phyloP scores from a whole-genome alignment of 2,329 filamentous ascomycete species.

The Colletotrichum tamarilloi region DNA sequence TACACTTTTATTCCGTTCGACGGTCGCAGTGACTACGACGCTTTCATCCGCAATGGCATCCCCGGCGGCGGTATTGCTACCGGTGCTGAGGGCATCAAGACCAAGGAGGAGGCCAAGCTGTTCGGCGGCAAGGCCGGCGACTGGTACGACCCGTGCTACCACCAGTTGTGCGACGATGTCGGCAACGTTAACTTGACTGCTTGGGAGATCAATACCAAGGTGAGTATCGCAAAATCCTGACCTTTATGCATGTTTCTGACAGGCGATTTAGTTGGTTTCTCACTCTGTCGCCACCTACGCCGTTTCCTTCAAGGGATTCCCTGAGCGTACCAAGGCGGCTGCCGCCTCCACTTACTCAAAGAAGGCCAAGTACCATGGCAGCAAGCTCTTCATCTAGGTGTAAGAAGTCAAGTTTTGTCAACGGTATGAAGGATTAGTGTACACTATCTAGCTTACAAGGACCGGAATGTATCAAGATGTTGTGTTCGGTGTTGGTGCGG shows the following conservation, averaged over 20 bases:
- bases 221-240: constrained; percentile 42
- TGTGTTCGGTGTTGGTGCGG: not conserved
- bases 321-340: constrained; percentile 57
- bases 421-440: not conserved
- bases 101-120: constrained; percentile 68
- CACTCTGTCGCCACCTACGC: constrained; percentile 80
- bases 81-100: constrained; percentile 82
- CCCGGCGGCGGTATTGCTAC: constrained; percentile 82
- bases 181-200: constrained; percentile 68
- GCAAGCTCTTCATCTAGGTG: constrained; percentile 59
- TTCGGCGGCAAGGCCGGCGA: constrained; percentile 78
- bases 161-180: constrained; percentile 71
- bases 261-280: constrained; percentile 66
- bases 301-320: constrained; percentile 73
- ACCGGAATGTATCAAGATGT: not conserved
- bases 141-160: constrained; percentile 70
- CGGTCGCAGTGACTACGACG: constrained; percentile 83
- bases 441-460: not conserved
- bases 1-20: constrained; percentile 81
- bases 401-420: not conserved
- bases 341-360: constrained; percentile 44
- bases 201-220: constrained; percentile 71
- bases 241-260: constrained; percentile 34
- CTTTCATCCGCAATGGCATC: constrained; percentile 79
- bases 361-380: constrained; percentile 61